Evolutionary conservation across 495 filamentous ascomycete species (phyloP).

Genomic region (Podospora tetraspora): DNA sequence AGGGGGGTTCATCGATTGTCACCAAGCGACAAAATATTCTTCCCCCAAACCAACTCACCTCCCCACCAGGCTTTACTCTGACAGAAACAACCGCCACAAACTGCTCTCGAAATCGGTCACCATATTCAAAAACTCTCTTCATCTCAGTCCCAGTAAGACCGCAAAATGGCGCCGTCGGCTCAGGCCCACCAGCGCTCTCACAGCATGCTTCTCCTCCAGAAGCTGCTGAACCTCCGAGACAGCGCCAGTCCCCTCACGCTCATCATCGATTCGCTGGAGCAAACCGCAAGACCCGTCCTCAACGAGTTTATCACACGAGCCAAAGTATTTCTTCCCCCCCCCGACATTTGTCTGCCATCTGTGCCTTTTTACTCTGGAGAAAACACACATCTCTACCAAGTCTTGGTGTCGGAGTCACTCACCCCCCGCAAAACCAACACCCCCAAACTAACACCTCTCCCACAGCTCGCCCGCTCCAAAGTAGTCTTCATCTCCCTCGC

Average conservation of each 20-base stretch:
- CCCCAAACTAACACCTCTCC: not conserved
- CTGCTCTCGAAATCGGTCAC: not conserved
- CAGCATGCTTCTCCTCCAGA: constrained; percentile 80
- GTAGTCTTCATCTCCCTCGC: constrained; percentile 75
- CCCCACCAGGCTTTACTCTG: not conserved
- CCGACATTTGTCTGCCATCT: not conserved
- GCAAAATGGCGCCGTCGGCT: constrained; percentile 44
- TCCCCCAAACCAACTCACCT: not conserved
- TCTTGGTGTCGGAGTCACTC: not conserved
- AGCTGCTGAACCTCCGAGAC: constrained; percentile 71
- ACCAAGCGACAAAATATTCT: not conserved
- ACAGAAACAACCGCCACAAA: not conserved
- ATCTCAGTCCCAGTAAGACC: not conserved
- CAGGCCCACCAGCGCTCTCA: constrained; percentile 73
- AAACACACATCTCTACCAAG: not conserved
- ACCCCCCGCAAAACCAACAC: not conserved
- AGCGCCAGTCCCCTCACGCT: constrained; percentile 80
- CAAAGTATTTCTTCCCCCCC: constrained; percentile 45
- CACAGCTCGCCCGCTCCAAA: constrained; percentile 50
- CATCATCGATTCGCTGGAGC: constrained; percentile 78
- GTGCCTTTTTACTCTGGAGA: too few relatives aligned
- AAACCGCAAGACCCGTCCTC: constrained; percentile 65
- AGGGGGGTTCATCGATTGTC: not conserved
- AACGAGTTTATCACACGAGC: constrained; percentile 70
- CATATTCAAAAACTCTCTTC: not conserved